A percentile compares a stretch with the other conserved stretches of the same genome.
phyloP scores from a whole-genome alignment of 768 basidiomycete species.

The Boletus barrowsii region DNA sequence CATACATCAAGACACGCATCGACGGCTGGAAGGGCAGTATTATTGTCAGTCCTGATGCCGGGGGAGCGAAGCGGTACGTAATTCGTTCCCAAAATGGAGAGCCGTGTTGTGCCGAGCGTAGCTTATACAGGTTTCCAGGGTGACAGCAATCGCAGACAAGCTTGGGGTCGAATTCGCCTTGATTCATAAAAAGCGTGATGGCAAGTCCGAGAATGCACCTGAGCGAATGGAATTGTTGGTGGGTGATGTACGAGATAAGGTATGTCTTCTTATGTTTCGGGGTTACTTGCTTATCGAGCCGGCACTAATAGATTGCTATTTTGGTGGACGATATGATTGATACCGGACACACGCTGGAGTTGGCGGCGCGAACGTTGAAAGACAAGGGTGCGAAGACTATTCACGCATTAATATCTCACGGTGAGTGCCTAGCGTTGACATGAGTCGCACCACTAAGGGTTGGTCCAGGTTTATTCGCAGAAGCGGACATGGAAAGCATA shows the following conservation, averaged over 20 bases:
- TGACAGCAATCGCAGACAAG: slow-evolving; percentile 93
- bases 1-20: slow-evolving; percentile 87
- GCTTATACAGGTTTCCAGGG: slow-evolving; percentile 46
- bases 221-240: slow-evolving; percentile 92
- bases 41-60: slow-evolving; percentile 95
- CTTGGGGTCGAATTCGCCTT: slow-evolving; percentile 93
- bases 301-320: slow-evolving; percentile 66
- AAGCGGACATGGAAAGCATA: slow-evolving; percentile 64
- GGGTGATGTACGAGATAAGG: slow-evolving; percentile 91
- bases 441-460: slow-evolving; percentile 4
- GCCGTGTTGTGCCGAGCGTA: neutral
- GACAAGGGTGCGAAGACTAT: slow-evolving; percentile 88
- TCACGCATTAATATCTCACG: slow-evolving; percentile 90
- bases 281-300: slow-evolving; percentile 6
- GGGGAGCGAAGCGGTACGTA: slow-evolving; percentile 94
- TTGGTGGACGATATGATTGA: slow-evolving; percentile 99
- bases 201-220: slow-evolving; percentile 59
- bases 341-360: slow-evolving; percentile 81
- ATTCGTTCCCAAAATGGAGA: neutral
- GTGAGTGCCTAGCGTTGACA: slow-evolving; percentile 38
- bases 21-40: slow-evolving; percentile 84
- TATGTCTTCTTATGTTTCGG: slow-evolving; percentile 17
- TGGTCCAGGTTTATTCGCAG: slow-evolving; percentile 69
- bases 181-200: slow-evolving; percentile 86
- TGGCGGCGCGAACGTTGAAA: slow-evolving; percentile 81